Percentiles rank a stretch among this genome's conserved stretches.
Conservation (phyloP, 1,284 basidiomycete species). For the Trichosporon asahii region DNA sequence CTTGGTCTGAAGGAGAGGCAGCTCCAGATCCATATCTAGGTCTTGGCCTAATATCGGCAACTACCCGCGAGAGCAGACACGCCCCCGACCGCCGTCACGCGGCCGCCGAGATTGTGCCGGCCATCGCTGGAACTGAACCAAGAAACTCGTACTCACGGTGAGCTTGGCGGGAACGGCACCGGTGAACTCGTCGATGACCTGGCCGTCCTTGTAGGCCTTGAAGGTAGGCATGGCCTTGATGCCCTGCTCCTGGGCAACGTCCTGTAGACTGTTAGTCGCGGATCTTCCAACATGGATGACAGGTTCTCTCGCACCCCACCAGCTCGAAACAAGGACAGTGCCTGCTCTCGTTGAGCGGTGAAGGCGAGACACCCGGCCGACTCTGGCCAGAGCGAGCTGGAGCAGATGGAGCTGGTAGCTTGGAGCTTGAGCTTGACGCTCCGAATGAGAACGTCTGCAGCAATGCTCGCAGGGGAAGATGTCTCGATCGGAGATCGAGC, state of each 20-base stretch:
- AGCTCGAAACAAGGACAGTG: not conserved
- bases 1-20: not conserved
- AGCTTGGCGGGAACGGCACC: slow-evolving; percentile 62
- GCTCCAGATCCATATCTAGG: too few species aligned
- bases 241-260: slow-evolving; percentile 62
- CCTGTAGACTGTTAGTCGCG: slow-evolving; percentile 34
- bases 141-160: slow-evolving; percentile 47
- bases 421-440: not conserved
- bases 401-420: not conserved
- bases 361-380: not conserved
- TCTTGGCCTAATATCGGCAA: too few species aligned
- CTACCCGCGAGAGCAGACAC: too few species aligned
- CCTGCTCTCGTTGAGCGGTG: too few species aligned
- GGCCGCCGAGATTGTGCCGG: too few species aligned
- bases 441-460: too few species aligned
- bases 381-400: not conserved
- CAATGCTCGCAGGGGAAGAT: not conserved
- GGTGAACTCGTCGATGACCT: slow-evolving; percentile 61
- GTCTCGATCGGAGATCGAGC: not conserved
- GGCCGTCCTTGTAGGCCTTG: slow-evolving; percentile 65
- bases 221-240: slow-evolving; percentile 82
- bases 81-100: too few species aligned
- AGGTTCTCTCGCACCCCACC: too few species aligned
- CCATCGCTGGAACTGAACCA: too few species aligned
- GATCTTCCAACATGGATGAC: too few species aligned